A percentile compares a stretch with the other conserved stretches of the same genome.
Conservation (phyloP, 1,139 yeast species). For the Torulaspora globosa region DNA sequence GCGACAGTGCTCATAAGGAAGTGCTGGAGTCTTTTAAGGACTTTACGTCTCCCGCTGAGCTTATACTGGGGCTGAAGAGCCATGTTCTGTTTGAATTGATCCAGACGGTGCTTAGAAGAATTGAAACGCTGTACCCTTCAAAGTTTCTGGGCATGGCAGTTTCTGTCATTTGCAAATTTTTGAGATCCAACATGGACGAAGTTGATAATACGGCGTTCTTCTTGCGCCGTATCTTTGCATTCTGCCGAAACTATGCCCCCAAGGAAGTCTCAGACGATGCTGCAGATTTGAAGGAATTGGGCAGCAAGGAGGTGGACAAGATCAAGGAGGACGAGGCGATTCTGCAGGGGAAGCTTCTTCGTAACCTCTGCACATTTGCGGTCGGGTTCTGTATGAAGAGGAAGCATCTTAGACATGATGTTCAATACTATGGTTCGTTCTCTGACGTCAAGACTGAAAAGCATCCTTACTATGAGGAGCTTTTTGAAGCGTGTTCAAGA, state of each 20-base stretch:
- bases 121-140: conserved; percentile 62
- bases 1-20: neutral
- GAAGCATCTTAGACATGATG: conserved; percentile 18
- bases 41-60: conserved; percentile 19
- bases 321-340: conserved; percentile 50
- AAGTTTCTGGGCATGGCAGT: conserved; percentile 67
- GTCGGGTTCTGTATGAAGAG: conserved; percentile 42
- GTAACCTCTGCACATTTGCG: conserved; percentile 45
- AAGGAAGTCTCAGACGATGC: conserved; percentile 39
- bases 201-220: conserved; percentile 44
- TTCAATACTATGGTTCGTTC: conserved; percentile 18
- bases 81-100: conserved; percentile 65
- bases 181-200: conserved; percentile 43
- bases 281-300: conserved; percentile 20
- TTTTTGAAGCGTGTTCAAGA: conserved; percentile 33
- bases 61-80: conserved; percentile 44
- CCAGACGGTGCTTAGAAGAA: conserved; percentile 47
- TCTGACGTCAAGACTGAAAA: conserved; percentile 8
- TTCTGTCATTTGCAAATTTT: conserved; percentile 50
- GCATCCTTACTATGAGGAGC: conserved; percentile 12
- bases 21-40: neutral
- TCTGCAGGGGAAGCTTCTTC: conserved; percentile 43
- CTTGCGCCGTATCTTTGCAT: conserved; percentile 59
- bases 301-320: conserved; percentile 40
- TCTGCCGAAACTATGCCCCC: conserved; percentile 63